Base-by-base conservation (phyloP, 768 basidiomycete species). In the Exidia glandulosa region DNA sequence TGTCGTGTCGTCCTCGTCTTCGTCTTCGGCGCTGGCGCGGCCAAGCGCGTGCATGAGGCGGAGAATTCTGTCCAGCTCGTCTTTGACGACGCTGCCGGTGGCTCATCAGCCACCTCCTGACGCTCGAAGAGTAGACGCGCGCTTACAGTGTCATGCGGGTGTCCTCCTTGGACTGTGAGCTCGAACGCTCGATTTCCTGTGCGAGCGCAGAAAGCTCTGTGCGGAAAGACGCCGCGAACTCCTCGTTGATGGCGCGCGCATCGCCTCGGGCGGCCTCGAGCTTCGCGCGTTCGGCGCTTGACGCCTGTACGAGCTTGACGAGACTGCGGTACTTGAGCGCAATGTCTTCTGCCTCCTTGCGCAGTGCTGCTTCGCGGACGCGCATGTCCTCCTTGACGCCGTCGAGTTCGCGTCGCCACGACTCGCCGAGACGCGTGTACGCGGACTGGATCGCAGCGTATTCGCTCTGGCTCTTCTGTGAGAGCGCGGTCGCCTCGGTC, bases 381-480 rank as follows among this genome's bases (percentile, higher is more conserved):
- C 74, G 74, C 82, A 93, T 86, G 67, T 93, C 90, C 56, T 85
- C 82, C 54, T 81, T 76, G 14, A 94, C 75, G 57, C 77, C 77
- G 14, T 87, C 86, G 0, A 85, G 80, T 57, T 94, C 92, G 12
- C 76, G 68, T 64, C 88, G 86, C 81, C 86, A 93, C 1, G 82
- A 80, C 60, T 86, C 84, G 3, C 80, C 77, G 69, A 94, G 81
- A 6, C 79, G 75, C 69, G 87, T 88, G 58, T 93, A 72, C 64
- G 87, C 86, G 60, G 90, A 88, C 16, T 87, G 81, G 57, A 94
- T 72, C 0, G 85, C 86, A 62, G 84, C 75, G 64, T 93, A 94
- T 72, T 94, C 92, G 36, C 88, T 79, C 70, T 93, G 88, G 23
- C 81, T 83, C 72, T 88, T 90, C 68, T 87, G 84, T 16, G 87